Percentiles rank a stretch among this genome's conserved stretches.
These are phyloP conservation scores for Colletotrichum phormii DNA, from an alignment of 2,329 filamentous ascomycete species.

Conservation along the genomic window DNA sequence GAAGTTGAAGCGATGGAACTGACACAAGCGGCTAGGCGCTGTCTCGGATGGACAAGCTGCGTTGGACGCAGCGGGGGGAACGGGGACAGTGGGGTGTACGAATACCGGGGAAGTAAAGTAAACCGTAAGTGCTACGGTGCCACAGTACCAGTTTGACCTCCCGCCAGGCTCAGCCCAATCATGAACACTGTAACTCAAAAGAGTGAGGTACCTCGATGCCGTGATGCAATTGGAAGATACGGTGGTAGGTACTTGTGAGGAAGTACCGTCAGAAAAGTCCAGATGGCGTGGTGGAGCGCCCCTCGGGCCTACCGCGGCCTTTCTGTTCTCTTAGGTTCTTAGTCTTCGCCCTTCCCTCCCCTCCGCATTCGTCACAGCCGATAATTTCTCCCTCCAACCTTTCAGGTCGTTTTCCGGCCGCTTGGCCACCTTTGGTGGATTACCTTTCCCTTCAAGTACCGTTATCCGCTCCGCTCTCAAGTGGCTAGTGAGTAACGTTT, in stretches of 20 bases:
- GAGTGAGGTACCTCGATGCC: no score
- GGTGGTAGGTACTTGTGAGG: no score
- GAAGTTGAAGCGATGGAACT: conserved; percentile 31
- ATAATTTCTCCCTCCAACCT: neutral
- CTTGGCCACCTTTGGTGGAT: neutral
- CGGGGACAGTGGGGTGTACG: neutral
- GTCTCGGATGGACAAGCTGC: conserved; percentile 9
- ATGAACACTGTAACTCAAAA: no score
- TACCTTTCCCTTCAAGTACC: neutral
- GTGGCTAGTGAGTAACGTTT: neutral
- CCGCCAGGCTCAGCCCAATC: no score
- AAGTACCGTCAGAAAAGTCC: neutral
- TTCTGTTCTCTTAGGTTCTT: neutral
- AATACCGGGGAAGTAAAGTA: neutral
- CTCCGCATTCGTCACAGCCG: neutral
- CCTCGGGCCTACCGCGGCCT: conserved; percentile 31
- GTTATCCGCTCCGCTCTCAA: neutral
- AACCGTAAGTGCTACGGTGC: neutral
- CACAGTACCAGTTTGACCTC: neutral
- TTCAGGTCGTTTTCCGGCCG: conserved; percentile 4
- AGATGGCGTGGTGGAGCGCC: neutral
- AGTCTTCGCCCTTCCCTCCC: neutral
- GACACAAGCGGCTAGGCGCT: neutral
- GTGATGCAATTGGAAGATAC: no score
- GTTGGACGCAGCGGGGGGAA: conserved; percentile 3